Evolutionary conservation across 805 yeast genomes (phyloP), one percentile per base, ranked within the genome.

Genomic region (Wickerhamiella sergipiensis): DNA sequence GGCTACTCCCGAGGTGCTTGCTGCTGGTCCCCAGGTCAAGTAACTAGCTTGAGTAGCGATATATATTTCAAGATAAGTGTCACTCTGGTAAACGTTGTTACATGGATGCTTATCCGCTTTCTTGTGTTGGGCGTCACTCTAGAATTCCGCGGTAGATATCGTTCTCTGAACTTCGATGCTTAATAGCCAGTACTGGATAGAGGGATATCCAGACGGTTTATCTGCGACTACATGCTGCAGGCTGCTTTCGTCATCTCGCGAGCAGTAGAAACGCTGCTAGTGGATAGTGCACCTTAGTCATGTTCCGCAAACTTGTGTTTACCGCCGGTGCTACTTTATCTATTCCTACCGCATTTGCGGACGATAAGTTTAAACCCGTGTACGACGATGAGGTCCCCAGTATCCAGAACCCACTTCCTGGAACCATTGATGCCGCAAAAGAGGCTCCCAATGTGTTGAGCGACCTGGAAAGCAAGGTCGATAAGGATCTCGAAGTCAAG

Each of bases 1-100:
- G 63, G 87, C 95, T 57, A 85, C 95, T 38, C 62, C 73, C 24
- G 96, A 87, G 67, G 97, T 90, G 50, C 72, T 83, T 63, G 85
- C 92, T 63, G 97, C 97, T 60, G 98, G 96, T 55, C 98, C 97
- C 59, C 40, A 36, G 40, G 40, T 36, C 7, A 36, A 36, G 19
- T 36, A 36, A 36, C 40, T 15, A 15, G 19, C 33, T 12, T 29
- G 15, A 29, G 15, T 29, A 29, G 33, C 33, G 15, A 29, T 29
- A 29, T 29, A 29, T 29, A 29, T 29, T 29, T 29, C 33, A 12
- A 29, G n/a, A n/a, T n/a, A n/a, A n/a, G n/a, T n/a, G n/a, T n/a
- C n/a, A n/a, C n/a, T n/a, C n/a, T n/a, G n/a, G n/a, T n/a, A n/a
- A n/a, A n/a, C n/a, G n/a, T n/a, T n/a, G n/a, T n/a, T n/a, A n/a